These are phyloP conservation scores for Penicillium arizonense DNA, from an alignment of 495 filamentous ascomycete species.

Conservation along the genomic window DNA sequence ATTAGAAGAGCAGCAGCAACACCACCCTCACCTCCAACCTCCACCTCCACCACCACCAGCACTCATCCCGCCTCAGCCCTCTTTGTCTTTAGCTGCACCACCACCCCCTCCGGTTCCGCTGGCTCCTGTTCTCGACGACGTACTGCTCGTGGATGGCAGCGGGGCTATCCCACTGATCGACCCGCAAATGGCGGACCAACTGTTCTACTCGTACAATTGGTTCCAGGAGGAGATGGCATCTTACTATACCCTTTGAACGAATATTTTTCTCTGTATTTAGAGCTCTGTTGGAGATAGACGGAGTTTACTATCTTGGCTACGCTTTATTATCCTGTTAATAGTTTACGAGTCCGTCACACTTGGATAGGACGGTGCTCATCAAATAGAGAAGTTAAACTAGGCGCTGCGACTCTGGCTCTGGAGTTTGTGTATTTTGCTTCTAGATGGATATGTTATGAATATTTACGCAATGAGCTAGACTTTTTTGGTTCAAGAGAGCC, in stretches of 20 bases:
- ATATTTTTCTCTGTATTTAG: slow-evolving; percentile 4
- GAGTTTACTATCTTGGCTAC: neutral
- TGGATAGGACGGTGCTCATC: too few relatives aligned
- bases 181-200: slow-evolving; percentile 41
- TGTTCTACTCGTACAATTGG: slow-evolving; percentile 46
- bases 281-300: neutral
- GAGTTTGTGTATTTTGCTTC: too few relatives aligned
- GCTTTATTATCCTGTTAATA: neutral
- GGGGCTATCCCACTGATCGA: slow-evolving; percentile 37
- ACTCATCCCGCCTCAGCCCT: slow-evolving; percentile 23
- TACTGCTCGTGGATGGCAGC: slow-evolving; percentile 37
- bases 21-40: slow-evolving; percentile 15
- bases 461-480: too few relatives aligned
- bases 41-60: slow-evolving; percentile 22
- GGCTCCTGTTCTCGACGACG: slow-evolving; percentile 43
- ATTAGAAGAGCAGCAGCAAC: slow-evolving; percentile 22
- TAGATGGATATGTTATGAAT: too few relatives aligned
- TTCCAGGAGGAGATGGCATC: slow-evolving; percentile 47
- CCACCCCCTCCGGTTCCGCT: slow-evolving; percentile 39
- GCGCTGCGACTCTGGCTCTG: too few relatives aligned
- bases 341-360: neutral
- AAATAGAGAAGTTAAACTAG: too few relatives aligned
- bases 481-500: too few relatives aligned
- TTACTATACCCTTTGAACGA: slow-evolving; percentile 41
- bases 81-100: slow-evolving; percentile 19